Base-by-base conservation (phyloP, 2,329 filamentous ascomycete genomes). In the Calonectria multiphialidica region DNA sequence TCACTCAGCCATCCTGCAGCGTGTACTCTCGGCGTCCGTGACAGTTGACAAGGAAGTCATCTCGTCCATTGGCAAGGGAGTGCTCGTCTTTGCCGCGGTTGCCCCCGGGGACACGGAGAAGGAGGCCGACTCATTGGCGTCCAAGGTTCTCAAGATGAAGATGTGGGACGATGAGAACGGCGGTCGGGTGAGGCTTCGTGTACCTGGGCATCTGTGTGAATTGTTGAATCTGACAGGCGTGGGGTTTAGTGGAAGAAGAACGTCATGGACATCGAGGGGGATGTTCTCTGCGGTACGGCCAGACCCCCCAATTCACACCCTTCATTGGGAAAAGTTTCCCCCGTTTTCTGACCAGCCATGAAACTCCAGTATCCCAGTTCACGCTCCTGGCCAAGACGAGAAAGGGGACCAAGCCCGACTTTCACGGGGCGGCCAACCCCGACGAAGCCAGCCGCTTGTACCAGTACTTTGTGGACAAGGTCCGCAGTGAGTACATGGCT, bases 401-500 rank as follows among this genome's bases (percentile, higher is more conserved):
- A 81, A 98, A 98, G 84, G 96, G 96, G 74, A 96, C 92, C 81
- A 98, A 98, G 83, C 97, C 97, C 40, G 94, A 97, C 82, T 99
- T 99, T 79, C 96, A 98, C 82, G 94, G 94, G 15, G 96, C 97
- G 7, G 93, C 96, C 73, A 91, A 91, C 59, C 93, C 93, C 4
- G 91, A 94, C 13, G 91, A 96, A 69, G 97, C 96, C 28, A 94
- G 92, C 78, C 89, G 89, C 73, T 88, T 98, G 8, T 99, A 98
- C 82, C 91, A 96, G 68, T 88, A 93, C 81, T 98, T 99, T 85
- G 91, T 96, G 77, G 86, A 90, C 63, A 94, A 93, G 78, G 91
- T 98, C 49, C 90, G 92, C 78, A 88, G 92, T 66, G 88, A 91
- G 3, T 98, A 98, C 82, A 83, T 87, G 6, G 83, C 90, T 8